Conservation (phyloP, 495 filamentous ascomycete genomes). For the Rhypophila decipiens region DNA sequence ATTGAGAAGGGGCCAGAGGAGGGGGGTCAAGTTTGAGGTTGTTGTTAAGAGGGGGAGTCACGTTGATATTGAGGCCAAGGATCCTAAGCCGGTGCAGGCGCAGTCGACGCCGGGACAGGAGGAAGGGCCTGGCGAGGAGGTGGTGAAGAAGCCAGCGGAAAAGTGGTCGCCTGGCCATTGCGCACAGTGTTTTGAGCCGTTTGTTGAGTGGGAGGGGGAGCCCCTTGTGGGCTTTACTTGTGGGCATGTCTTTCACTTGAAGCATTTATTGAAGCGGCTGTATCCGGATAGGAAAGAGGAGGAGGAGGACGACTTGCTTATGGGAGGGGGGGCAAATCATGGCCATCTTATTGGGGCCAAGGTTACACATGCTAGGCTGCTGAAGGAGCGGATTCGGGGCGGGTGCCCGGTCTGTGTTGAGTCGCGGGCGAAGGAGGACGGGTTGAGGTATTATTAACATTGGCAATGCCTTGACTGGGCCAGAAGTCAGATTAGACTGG, state of each 20-base stretch:
- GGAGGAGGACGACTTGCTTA: conserved; percentile 15
- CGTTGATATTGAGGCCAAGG: conserved; percentile 32
- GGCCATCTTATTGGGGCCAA: conserved; percentile 61
- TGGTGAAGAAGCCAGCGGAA: conserved; percentile 7
- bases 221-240: conserved; percentile 88
- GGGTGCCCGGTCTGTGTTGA: conserved; percentile 62
- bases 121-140: neutral
- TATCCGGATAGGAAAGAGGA: conserved; percentile 29
- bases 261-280: conserved; percentile 59
- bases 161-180: conserved; percentile 48
- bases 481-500: no score
- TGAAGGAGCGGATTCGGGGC: conserved; percentile 61
- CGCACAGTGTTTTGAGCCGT: conserved; percentile 56
- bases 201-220: conserved; percentile 57
- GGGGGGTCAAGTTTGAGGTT: conserved; percentile 85
- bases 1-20: conserved; percentile 67
- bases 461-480: no score
- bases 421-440: conserved; percentile 2
- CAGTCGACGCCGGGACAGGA: conserved; percentile 1
- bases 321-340: conserved; percentile 37
- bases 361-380: conserved; percentile 77
- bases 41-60: conserved; percentile 35
- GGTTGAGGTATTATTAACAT: neutral
- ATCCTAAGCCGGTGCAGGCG: conserved; percentile 11
- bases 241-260: conserved; percentile 83